phyloP scores from a whole-genome alignment of 2,329 filamentous ascomycete genomes.

The Penicillium sp. region DNA sequence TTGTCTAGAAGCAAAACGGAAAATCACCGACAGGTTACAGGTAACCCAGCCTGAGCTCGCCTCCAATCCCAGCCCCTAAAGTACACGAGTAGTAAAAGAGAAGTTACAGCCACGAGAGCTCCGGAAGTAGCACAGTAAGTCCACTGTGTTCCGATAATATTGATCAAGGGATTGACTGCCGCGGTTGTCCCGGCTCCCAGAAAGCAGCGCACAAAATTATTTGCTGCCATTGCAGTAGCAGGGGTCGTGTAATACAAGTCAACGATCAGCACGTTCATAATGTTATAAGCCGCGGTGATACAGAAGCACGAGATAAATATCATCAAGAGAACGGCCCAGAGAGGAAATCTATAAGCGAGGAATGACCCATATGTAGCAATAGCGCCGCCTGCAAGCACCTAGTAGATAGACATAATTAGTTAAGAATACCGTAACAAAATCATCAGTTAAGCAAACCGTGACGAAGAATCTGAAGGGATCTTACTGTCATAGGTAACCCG shows the following conservation, averaged over 20 bases:
- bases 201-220: constrained; percentile 43
- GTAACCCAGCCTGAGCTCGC: constrained; percentile 2
- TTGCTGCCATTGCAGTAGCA: constrained; percentile 42
- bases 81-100: constrained; percentile 32
- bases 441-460: neutral
- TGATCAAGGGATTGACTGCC: constrained; percentile 32
- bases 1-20: neutral
- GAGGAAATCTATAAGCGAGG: constrained; percentile 22
- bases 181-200: constrained; percentile 41
- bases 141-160: constrained; percentile 20
- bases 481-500: constrained; percentile 36
- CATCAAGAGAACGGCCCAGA: constrained; percentile 37
- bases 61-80: constrained; percentile 30
- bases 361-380: constrained; percentile 23
- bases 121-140: constrained; percentile 30
- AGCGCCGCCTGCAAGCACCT: constrained; percentile 24
- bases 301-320: constrained; percentile 46
- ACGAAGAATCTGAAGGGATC: neutral
- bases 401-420: neutral
- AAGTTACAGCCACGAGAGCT: constrained; percentile 18
- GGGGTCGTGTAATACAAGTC: constrained; percentile 47
- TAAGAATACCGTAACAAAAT: neutral
- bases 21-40: constrained; percentile 3
- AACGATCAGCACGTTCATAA: constrained; percentile 54
- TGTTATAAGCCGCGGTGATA: constrained; percentile 49